Conservation (phyloP, 2,329 filamentous ascomycete genomes). For the Scortechinia acanthostroma region DNA sequence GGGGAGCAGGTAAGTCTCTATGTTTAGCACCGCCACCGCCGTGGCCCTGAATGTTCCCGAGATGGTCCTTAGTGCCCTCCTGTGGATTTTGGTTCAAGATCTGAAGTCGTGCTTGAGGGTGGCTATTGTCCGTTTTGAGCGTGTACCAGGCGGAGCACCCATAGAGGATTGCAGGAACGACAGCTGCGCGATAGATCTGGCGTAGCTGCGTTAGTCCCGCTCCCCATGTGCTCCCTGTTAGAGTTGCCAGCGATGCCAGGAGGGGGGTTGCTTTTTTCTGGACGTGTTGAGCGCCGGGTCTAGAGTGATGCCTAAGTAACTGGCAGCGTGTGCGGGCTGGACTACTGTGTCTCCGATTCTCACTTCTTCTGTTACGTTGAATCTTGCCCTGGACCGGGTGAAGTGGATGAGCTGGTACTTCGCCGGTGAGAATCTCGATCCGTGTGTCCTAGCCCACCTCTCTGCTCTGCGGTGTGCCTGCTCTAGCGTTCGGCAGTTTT, state of each 20-base stretch:
- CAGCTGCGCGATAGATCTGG: conserved; percentile 14
- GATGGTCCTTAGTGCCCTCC: not conserved
- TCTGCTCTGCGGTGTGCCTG: conserved; percentile 4
- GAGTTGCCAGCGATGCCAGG: conserved; percentile 2
- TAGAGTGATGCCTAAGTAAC: not conserved
- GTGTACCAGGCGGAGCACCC: conserved; percentile 13
- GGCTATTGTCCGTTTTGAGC: not conserved
- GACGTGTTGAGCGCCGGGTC: not conserved
- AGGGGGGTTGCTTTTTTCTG: conserved; percentile 1
- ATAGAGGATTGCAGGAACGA: conserved; percentile 18
- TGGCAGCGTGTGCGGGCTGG: not conserved
- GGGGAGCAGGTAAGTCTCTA: not conserved
- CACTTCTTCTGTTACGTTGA: too few relatives aligned
- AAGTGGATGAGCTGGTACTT: conserved; percentile 8
- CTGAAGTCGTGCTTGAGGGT: not conserved
- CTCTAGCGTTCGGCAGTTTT: not conserved
- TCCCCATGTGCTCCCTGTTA: conserved; percentile 10
- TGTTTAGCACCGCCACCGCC: not conserved
- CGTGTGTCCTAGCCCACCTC: conserved; percentile 6
- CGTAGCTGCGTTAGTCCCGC: conserved; percentile 9
- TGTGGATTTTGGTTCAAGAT: conserved; percentile 1
- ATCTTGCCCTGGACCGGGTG: too few relatives aligned
- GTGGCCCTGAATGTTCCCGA: not conserved
- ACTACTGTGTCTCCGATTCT: not conserved
- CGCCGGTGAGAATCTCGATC: conserved; percentile 5